These are phyloP conservation scores for Cymbopogon citratus DNA, from an alignment of 176 grass and related monocot genomes.

Conservation along the genomic window DNA sequence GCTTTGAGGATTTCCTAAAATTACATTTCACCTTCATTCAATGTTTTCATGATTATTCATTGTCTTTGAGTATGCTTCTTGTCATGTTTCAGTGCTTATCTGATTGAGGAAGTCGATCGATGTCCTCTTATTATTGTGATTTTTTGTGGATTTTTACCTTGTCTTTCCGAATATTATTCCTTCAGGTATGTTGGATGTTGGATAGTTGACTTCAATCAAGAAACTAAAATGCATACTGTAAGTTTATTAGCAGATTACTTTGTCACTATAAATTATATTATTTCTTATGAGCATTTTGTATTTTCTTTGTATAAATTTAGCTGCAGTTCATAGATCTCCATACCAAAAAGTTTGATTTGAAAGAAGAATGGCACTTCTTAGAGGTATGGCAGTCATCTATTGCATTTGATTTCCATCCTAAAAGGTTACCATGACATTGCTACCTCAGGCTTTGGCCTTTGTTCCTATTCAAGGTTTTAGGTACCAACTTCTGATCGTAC, in stretches of 20 bases:
- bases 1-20: neutral
- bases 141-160: neutral
- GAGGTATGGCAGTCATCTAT: too few species aligned
- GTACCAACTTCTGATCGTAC: neutral
- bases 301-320: conserved; percentile 39
- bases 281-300: conserved; percentile 38
- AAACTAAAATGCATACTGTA: conserved; percentile 55
- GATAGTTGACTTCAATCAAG: conserved; percentile 48
- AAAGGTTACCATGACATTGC: too few species aligned
- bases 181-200: conserved; percentile 59
- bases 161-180: neutral
- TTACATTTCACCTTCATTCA: neutral
- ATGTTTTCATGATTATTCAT: neutral
- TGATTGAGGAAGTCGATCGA: neutral
- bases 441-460: too few species aligned
- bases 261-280: neutral
- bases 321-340: conserved; percentile 61
- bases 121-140: neutral
- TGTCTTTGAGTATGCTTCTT: neutral
- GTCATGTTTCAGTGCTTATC: neutral
- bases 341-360: conserved; percentile 61
- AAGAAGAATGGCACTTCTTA: conserved; percentile 64
- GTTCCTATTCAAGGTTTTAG: neutral
- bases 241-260: conserved; percentile 35
- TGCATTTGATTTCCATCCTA: too few species aligned